A percentile compares a stretch with the other conserved stretches of the same genome.
Conservation (phyloP, 805 yeast genomes). For the Dipodascopsis uninucleata region DNA sequence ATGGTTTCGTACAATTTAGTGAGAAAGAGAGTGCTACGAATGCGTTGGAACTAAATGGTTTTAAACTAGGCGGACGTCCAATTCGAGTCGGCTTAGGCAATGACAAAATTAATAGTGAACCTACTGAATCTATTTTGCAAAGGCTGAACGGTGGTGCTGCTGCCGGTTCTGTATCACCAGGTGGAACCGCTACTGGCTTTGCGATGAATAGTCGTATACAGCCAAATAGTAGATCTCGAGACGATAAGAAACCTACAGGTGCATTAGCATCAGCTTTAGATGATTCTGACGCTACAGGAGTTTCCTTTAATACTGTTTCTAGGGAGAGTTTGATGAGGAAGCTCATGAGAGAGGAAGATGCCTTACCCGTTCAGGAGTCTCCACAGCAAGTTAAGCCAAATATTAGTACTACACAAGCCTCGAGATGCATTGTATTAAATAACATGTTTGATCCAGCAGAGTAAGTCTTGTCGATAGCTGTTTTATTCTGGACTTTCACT, state of each 20-base stretch:
- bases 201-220: constrained; percentile 1
- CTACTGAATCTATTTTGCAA: constrained; percentile 21
- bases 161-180: constrained; percentile 6
- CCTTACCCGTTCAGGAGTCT: constrained; percentile 17
- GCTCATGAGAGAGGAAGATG: constrained; percentile 35
- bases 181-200: constrained; percentile 2
- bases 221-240: constrained; percentile 7
- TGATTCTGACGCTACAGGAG: constrained; percentile 29
- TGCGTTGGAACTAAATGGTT: constrained; percentile 35
- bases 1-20: constrained; percentile 61
- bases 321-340: constrained; percentile 34
- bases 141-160: constrained; percentile 19
- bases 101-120: constrained; percentile 25
- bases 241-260: constrained; percentile 23
- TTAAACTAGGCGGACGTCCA: constrained; percentile 33
- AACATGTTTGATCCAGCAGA: constrained; percentile 37
- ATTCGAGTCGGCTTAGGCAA: constrained; percentile 33
- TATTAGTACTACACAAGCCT: constrained; percentile 13
- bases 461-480: constrained; percentile 21
- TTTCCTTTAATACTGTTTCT: constrained; percentile 29
- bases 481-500: neutral
- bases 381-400: constrained; percentile 6
- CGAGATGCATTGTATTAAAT: constrained; percentile 33
- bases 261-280: constrained; percentile 26
- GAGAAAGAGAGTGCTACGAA: constrained; percentile 27